A percentile compares a stretch with the other conserved stretches of the same genome.
phyloP scores from a whole-genome alignment of 108 stramenopile species.

The Nitzschia palea region DNA sequence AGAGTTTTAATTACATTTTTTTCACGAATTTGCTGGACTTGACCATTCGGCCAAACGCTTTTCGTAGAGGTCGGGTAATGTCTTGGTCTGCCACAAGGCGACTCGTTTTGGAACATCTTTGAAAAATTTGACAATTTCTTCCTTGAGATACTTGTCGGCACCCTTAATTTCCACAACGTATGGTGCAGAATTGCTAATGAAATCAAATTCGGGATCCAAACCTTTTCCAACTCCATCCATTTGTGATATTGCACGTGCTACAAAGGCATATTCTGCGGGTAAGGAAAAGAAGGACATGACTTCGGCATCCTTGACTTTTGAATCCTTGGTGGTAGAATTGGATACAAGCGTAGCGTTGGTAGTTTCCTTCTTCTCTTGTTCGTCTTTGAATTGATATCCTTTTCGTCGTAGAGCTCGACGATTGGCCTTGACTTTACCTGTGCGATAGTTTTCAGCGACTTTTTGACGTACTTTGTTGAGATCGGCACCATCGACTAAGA shows the following conservation, averaged over 20 bases:
- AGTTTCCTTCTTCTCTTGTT: slow-evolving; percentile 35
- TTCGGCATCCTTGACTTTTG: slow-evolving; percentile 58
- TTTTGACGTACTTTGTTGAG: slow-evolving; percentile 64
- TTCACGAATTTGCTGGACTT: no score
- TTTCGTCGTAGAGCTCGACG: slow-evolving; percentile 33
- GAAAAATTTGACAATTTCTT: slow-evolving; percentile 42
- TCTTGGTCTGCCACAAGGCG: not conserved
- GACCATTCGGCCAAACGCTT: not conserved
- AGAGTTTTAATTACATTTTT: no score
- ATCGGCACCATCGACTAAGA: slow-evolving; percentile 73
- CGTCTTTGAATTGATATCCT: slow-evolving; percentile 37
- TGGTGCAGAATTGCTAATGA: slow-evolving; percentile 77
- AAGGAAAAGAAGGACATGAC: slow-evolving; percentile 82
- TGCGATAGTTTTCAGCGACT: slow-evolving; percentile 73
- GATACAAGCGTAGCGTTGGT: slow-evolving; percentile 18
- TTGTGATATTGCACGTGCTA: slow-evolving; percentile 80
- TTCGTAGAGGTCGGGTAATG: not conserved
- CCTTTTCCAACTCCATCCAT: slow-evolving; percentile 85
- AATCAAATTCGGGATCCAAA: slow-evolving; percentile 83
- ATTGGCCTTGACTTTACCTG: slow-evolving; percentile 70
- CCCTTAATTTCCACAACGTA: slow-evolving; percentile 86
- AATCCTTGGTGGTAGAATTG: not conserved
- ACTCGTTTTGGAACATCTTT: not conserved
- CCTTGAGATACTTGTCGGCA: slow-evolving; percentile 57
- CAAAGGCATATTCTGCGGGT: slow-evolving; percentile 87